Evolutionary conservation across 139 green algal genomes (phyloP), one percentile per base, ranked within the genome.

Genomic region (Tetradesmus obliquus): DNA sequence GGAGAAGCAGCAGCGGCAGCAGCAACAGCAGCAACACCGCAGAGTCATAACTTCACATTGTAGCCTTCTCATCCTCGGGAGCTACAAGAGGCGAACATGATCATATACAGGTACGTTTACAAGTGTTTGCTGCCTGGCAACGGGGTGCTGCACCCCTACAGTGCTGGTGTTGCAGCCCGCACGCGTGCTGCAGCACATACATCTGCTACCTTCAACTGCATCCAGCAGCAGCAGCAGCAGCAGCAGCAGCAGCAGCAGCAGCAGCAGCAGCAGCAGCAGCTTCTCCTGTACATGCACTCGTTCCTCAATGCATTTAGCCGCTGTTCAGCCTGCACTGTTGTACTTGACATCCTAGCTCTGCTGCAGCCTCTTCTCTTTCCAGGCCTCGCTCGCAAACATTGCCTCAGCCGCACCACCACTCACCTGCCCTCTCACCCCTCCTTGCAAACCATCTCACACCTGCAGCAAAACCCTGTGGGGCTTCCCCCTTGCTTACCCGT

Each of bases 391-490:
- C 32, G 32, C 32, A 45, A 45, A 45, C 32, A 45, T 45, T 45
- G 32, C 32, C 32, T 45, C 32, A 45, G 32, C 32, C 32, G 32
- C 32, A 45, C 0, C 32, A 45, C 32, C 32, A 45, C 17, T 13
- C 66, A 24, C 66, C 17, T 24, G 5, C 15, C 17, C 66, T 76
- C 66, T 76, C 17, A 76, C 66, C 5, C 5, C 17, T 76, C 66
- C 66, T 76, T 45, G 32, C 32, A 45, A 45, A 45, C 32, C 32
- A 45, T 45, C 32, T 45, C 32, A 5, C 12, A 71, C 66, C 15
- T 76, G 66, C 66, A 76, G 66, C 66, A 76, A 76, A 76, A 76
- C 66, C 66, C 66, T 87, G 20, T 91, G 88, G 88, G 88, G 88
- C 24, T 17, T 87, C 8, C 88, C 88, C 12, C 55, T 45, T 87